Evolutionary conservation across 805 yeast species (phyloP), one percentile per base, ranked within the genome.

Genomic region (Spathaspora sp.): DNA sequence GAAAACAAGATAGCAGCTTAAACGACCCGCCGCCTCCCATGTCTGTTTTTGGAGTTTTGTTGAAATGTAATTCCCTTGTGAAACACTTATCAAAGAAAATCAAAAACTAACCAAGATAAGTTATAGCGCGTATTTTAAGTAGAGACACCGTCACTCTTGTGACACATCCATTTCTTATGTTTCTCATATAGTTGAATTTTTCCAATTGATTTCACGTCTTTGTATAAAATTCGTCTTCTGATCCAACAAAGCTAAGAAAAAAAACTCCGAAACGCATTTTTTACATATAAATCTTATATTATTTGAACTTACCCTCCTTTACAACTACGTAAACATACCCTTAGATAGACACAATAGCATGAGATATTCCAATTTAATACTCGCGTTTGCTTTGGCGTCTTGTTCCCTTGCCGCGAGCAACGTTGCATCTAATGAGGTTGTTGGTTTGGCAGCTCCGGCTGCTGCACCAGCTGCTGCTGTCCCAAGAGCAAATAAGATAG

Each of bases 401-500:
- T 26, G 31, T 18, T 28, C 42, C 7, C 9, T 42, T 29, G 55
- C 49, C 10, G 20, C 29, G 14, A 23, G 42, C 3, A 49, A 44
- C 18, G 42, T 16, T 16, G 18, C 51, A 11, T 32, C 31, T 32
- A 51, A 44, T 8, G 50, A 43, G 11, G 51, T 45, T 26, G 51
- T 16, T 35, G 17, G 29, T 11, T 16, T 44, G 29, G 46, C 45
- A 17, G 47, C 46, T 12, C 31, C 35, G 7, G 49, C 38, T 20
- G 16, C 35, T 8, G 42, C 40, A 3, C 18, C 45, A 5, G 26
- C 39, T 7, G 42, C 14, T n/a, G 11, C 38, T 8, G 35, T 29
- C 3, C 45, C 40, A 8, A 50, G 32, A 31, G 31, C 53, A 17
- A 40, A 47, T 5, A 60, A 53, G 42, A 47, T 67, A 29, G 61